Conservation (phyloP, 495 filamentous ascomycete genomes). For the Penicillium riverlandense region DNA sequence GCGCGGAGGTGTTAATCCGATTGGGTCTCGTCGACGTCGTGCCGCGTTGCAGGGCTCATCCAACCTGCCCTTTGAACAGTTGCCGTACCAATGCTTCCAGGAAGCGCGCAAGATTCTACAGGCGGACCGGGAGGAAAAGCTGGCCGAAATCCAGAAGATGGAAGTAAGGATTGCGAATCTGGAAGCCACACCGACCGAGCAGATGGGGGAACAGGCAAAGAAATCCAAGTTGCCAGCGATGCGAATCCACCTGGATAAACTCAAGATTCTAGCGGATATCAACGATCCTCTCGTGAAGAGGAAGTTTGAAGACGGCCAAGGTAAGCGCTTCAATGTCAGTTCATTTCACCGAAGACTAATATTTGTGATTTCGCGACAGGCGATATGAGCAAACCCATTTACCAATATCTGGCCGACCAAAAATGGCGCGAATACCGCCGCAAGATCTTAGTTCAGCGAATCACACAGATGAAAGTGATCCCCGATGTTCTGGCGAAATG, state of each 20-base stretch:
- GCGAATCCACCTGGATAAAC: constrained; percentile 62
- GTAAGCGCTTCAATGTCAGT: constrained; percentile 40
- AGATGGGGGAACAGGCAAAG: constrained; percentile 55
- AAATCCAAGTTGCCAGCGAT: constrained; percentile 63
- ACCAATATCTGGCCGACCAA: constrained; percentile 77
- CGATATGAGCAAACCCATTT: constrained; percentile 95
- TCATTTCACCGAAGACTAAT: constrained; percentile 1
- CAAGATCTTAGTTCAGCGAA: constrained; percentile 72
- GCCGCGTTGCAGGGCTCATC: constrained; percentile 59
- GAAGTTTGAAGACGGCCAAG: constrained; percentile 85
- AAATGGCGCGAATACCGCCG: constrained; percentile 82
- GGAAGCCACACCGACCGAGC: constrained; percentile 48
- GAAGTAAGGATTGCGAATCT: constrained; percentile 52
- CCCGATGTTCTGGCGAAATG: constrained; percentile 89
- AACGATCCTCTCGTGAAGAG: constrained; percentile 95
- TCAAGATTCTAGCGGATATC: constrained; percentile 88
- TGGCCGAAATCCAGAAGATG: constrained; percentile 54
- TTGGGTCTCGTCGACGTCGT: constrained; percentile 79
- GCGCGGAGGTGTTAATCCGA: constrained; percentile 49
- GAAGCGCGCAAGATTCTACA: constrained; percentile 79
- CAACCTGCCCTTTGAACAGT: constrained; percentile 80
- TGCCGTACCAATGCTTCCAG: constrained; percentile 96
- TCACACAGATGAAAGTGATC: constrained; percentile 79
- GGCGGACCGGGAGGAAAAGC: constrained; percentile 75
- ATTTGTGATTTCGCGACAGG: constrained; percentile 40